Evolutionary conservation across 768 basidiomycete species (phyloP), one percentile per base, ranked within the genome.

Genomic region (Mycena galericulata): DNA sequence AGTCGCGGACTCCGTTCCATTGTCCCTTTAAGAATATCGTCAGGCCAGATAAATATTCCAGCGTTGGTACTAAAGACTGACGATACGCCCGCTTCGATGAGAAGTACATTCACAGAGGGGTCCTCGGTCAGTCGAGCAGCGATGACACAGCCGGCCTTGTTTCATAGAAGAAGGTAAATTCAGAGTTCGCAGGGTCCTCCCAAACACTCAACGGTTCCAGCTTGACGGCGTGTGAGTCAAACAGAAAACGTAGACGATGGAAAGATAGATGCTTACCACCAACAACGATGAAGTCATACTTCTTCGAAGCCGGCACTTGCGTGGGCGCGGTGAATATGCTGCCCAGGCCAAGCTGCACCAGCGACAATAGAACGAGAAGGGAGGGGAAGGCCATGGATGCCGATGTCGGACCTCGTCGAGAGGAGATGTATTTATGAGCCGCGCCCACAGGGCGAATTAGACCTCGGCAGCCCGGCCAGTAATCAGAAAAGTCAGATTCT

Each of bases 221-320:
- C 60, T 61, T 8, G 18, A 59, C 20, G 29, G 9, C 14, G 18
- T 12, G 11, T 30, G 4, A 67, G 14, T 14, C 7, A 27, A 26
- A 50, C 12, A 12, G 5, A 10, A 8, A 8, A 12, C 24, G 18
- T 34, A 15, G 10, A 17, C 26, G 40, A 27, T 30, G 12, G 53
- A n/a, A 62, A 50, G 18, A 34, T 72, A 15, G 55, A 56, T 58
- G 22, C 55, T 56, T 51, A 75, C 75, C 76, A 49, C 72, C 76
- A 29, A 77, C 67, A 36, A 77, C 55, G 17, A 77, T 71, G 56
- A 73, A 75, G 40, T 77, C 76, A 40, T 77, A 77, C 22, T 64
- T 47, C 45, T 45, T 47, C 11, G 58, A 47, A 30, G 58, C 32
- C 34, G 34, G 34, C 17, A 59, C 20, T 59, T 59, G 58, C 24